Evolutionary conservation across 2,329 filamentous ascomycete genomes (phyloP), one percentile per base, ranked within the genome.

Genomic region (Aspergillus sp.): DNA sequence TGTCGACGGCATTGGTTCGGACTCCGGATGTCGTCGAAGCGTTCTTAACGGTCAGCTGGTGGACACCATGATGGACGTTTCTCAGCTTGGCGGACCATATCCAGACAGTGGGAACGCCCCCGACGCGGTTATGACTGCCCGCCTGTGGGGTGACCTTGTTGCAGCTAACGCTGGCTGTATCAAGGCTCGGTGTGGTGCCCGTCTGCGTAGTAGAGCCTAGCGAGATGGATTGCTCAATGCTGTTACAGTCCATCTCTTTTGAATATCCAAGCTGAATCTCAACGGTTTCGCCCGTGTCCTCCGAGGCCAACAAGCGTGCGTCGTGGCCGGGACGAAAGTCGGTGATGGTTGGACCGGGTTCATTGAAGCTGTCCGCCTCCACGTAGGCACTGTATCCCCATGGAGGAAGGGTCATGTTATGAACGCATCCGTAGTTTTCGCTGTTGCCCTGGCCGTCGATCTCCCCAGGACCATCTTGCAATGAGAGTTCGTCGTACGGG

Each of bases 351-450:
- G 85, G 85, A 2, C 76, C 73, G 3, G 84, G 83, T 9, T 70
- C 66, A 12, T 79, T 70, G 70, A 81, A 88, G 26, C 72, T 73
- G 0, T 74, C 73, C 30, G 76, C 75, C 0, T 81, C 83, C 2
- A 88, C 84, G 63, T 84, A 86, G 12, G 84, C 83, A 52, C 81
- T 82, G 72, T 81, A 88, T 39, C 81, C 84, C 65, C 80, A 89
- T 0, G 80, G 72, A 2, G 76, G 69, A 74, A 88, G 74, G 18
- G 78, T 80, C 42, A 88, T 68, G 22, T 68, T 77, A 30, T 75
- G 70, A 3, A 87, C 64, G 63, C 86, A 88, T 2, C 86, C 86
- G 58, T 83, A 85, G 48, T 66, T 72, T 3, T 77, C 69, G 0
- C 67, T 73, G 1, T 79, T 80, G 2, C 76, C 76, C 53, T 80